Percentiles rank a stretch among this genome's conserved stretches.
These are phyloP conservation scores for Fusarium coicis DNA, from an alignment of 2,329 filamentous ascomycete genomes.

Conservation along the genomic window DNA sequence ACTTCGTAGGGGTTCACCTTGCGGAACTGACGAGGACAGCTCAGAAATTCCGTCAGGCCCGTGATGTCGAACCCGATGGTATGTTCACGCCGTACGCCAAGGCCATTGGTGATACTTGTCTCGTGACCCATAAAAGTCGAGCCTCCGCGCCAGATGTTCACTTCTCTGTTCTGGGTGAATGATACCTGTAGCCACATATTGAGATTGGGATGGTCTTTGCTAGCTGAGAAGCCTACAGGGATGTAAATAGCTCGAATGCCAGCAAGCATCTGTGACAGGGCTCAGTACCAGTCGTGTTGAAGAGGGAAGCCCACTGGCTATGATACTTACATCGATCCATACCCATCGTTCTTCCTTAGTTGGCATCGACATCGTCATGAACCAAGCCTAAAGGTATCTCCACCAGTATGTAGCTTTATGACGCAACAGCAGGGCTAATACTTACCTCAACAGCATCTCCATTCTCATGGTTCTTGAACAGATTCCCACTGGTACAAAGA, in stretches of 20 bases:
- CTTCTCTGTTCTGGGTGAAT: neutral
- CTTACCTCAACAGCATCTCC: neutral
- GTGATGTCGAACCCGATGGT: neutral
- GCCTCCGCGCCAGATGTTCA: neutral
- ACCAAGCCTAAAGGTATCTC: neutral
- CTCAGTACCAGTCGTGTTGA: neutral
- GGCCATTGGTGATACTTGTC: rapidly evolving
- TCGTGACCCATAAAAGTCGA: neutral
- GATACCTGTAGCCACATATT: neutral
- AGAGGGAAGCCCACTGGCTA: neutral
- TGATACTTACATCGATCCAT: neutral
- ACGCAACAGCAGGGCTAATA: rapidly evolving
- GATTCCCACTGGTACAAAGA: neutral
- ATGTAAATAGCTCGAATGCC: neutral
- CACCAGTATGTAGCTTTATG: neutral
- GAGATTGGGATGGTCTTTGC: neutral
- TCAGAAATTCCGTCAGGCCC: neutral
- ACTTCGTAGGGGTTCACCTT: neutral
- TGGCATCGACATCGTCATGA: neutral
- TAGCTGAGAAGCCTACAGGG: neutral
- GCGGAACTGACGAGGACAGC: neutral
- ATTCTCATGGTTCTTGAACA: neutral
- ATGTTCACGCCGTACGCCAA: rapidly evolving
- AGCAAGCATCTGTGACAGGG: neutral
- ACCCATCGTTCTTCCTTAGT: neutral